Base-by-base conservation (phyloP, 179 eudicot genomes). In the Beta corolliflora region DNA sequence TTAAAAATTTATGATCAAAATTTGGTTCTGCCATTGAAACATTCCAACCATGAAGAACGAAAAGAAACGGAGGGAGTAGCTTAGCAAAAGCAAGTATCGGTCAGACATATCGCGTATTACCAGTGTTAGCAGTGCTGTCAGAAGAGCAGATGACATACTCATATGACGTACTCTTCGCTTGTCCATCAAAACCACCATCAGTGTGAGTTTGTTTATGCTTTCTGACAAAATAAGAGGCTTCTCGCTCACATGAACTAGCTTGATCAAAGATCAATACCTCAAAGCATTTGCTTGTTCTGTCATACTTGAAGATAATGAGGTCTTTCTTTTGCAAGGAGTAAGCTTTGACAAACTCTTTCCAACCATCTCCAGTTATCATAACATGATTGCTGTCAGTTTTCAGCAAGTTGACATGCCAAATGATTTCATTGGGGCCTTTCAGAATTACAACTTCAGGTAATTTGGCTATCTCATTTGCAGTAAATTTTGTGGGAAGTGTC, bases 401-500 rank as follows among this genome's bases (percentile, higher is more conserved):
- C 23, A 53, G 71, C 52, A 88, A 16, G 15, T 67, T 81, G 44
- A 86, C 84, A 65, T 73, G 63, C 91, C 89, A 88, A 19, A 66
- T 59, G 19, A 64, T 77, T 50, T 88, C 88, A 85, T 87, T 86
- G 11, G 88, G 91, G 44, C 86, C 89, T 77, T 73, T 73, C 21
- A 88, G 74, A 53, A 75, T 55, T 50, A 81, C 84, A n/a, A 55
- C 45, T 58, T 78, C 64, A 25, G 84, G 84, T 45, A 81, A 69
- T 8, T 65, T 45, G 16, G 75, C 73, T 41, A 58, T 81, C 78
- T 81, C 58, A 67, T 85, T 85, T 71, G 59, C 79, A 54, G 85
- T 71, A 82, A 88, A 83, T 18, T 81, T 88, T 73, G 64, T 44
- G 3, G 89, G 91, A 50, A 88, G 84, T 60, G 78, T 87, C 91